Evolutionary conservation across 78 protist species (phyloP).

Genomic region (Dictyostelium discoideum): DNA sequence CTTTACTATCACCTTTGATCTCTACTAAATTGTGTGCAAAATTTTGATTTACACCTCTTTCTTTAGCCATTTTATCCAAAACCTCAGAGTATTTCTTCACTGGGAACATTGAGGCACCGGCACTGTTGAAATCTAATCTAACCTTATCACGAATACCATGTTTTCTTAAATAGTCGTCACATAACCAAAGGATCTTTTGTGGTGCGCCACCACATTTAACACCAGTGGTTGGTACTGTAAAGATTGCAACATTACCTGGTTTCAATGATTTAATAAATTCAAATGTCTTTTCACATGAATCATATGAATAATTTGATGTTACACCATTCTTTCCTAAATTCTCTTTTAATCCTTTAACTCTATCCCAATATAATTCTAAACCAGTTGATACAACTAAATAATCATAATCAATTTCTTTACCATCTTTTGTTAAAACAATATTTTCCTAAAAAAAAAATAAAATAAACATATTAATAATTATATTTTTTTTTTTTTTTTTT

Average conservation of each 20-base stretch:
- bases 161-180: constrained; percentile 67
- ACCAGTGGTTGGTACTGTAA: constrained; percentile 82
- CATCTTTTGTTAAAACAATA: constrained; percentile 44
- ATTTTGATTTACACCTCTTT: constrained; percentile 18
- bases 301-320: constrained; percentile 78
- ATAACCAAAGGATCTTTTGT: constrained; percentile 87
- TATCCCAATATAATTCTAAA: constrained; percentile 71
- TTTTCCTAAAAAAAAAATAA: constrained; percentile 20
- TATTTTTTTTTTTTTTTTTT: neutral
- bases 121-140: constrained; percentile 51
- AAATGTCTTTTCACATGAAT: constrained; percentile 57
- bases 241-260: constrained; percentile 64
- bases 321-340: constrained; percentile 85
- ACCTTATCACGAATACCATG: constrained; percentile 48
- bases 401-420: constrained; percentile 78
- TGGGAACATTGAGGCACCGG: constrained; percentile 75
- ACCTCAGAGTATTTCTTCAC: constrained; percentile 75
- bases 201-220: constrained; percentile 92
- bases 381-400: constrained; percentile 84
- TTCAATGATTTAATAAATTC: constrained; percentile 42
- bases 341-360: constrained; percentile 80
- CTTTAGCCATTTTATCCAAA: constrained; percentile 47
- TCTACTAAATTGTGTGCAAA: constrained; percentile 48
- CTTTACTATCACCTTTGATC: constrained; percentile 66
- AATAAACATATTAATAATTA: neutral